Base-by-base conservation (phyloP, 2,329 filamentous ascomycete species). In the Gnomoniopsis smithogilvyi region DNA sequence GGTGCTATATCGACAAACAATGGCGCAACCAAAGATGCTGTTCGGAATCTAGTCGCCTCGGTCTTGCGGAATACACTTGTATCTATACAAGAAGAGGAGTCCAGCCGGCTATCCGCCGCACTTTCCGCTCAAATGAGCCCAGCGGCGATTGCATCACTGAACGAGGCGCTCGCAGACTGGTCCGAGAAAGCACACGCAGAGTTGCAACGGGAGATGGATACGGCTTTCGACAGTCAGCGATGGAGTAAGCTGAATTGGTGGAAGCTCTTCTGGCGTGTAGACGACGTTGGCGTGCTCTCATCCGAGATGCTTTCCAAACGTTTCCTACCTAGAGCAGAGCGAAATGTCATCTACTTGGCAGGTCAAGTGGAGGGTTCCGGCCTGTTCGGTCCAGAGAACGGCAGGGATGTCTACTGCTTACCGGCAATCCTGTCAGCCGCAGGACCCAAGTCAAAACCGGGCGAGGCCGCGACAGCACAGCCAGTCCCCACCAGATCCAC, bases 261-360 rank as follows among this genome's bases (percentile, higher is more conserved):
- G 89, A 96, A 96, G 71, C 81, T 98, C 0, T 92, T 96, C 70
- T 96, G 92, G 92, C 86, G 92, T 21, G 92, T 95, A 24, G 94
- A 98, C 69, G 94, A 97, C 67, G 91, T 97, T 12, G 85, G 86
- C 2, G 89, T 94, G 81, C 86, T 96, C 56, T 87, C 90, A 2
- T 85, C 86, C 1, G 90, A 95, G 65, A 88, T 97, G 61, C 78
- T 97, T 3, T 83, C 84, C 61, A 86, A 87, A 63, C 81, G 84
- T 7, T 98, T 96, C 77, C 81, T 99, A 3, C 83, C 87, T 0
- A 83, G 83, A 3, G 88, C 93, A 0, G 93, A 97, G 72, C 87
- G 88, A 66, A 88, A 87, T 56, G 82, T 92, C n/a, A 88, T 96
- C 50, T 96, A 89, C 73, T 82, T 96, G 2, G 84, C 90, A 7